These are phyloP conservation scores for Fusarium sp. DNA, from an alignment of 2,329 filamentous ascomycete species.

Conservation along the genomic window DNA sequence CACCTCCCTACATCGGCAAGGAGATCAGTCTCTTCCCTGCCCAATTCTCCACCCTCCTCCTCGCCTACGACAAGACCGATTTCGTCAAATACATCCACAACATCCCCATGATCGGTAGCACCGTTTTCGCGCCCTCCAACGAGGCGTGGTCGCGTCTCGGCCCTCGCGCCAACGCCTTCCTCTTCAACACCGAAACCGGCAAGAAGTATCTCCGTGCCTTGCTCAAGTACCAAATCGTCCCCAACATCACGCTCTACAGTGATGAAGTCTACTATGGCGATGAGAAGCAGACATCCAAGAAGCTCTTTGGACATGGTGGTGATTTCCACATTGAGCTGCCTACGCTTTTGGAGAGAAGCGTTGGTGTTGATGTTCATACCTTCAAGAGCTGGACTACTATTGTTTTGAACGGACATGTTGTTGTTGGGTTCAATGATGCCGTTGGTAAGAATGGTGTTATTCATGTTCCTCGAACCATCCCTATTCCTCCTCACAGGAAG, in stretches of 20 bases:
- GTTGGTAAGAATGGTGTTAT: slow-evolving; percentile 84
- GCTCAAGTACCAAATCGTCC: slow-evolving; percentile 81
- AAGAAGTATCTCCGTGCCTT: slow-evolving; percentile 81
- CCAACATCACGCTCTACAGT: slow-evolving; percentile 82
- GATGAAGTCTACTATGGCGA: slow-evolving; percentile 76
- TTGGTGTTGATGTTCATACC: slow-evolving; percentile 77
- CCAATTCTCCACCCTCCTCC: slow-evolving; percentile 81
- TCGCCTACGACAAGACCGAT: slow-evolving; percentile 80
- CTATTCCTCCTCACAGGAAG: slow-evolving; percentile 77
- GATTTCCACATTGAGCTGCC: slow-evolving; percentile 74
- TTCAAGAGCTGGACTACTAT: slow-evolving; percentile 77
- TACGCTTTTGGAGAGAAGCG: slow-evolving; percentile 73
- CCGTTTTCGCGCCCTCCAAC: slow-evolving; percentile 86
- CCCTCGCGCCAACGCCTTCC: slow-evolving; percentile 77
- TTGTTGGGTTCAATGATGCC: slow-evolving; percentile 75
- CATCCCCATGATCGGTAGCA: slow-evolving; percentile 70
- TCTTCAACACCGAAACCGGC: slow-evolving; percentile 81
- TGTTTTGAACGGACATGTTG: slow-evolving; percentile 78
- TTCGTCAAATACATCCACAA: slow-evolving; percentile 71
- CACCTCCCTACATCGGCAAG: slow-evolving; percentile 71
- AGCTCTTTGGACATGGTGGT: slow-evolving; percentile 33
- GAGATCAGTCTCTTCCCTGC: slow-evolving; percentile 73
- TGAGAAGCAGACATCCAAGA: slow-evolving; percentile 41
- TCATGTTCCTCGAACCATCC: slow-evolving; percentile 77
- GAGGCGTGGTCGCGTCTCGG: slow-evolving; percentile 82